Base-by-base conservation (phyloP, 2,329 filamentous ascomycete genomes). In the Neocatenulostroma microsporum region DNA sequence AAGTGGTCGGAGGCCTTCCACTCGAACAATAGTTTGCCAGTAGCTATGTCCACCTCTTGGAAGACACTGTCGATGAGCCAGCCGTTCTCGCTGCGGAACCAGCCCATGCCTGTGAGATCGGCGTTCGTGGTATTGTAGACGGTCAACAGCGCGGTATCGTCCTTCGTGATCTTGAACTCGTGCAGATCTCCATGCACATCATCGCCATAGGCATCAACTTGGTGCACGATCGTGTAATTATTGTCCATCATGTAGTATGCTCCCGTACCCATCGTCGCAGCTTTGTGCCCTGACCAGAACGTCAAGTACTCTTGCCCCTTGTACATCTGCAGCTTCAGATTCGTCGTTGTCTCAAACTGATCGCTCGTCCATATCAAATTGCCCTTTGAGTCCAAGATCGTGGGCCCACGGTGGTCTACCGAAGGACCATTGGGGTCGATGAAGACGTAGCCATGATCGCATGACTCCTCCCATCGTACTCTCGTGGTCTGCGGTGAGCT, bases 61-160 rank as follows among this genome's bases (percentile, higher is more conserved):
- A 69, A 64, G 12, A 63, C 39, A 20, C 58, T 60, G 32, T 70
- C 65, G 42, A 62, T 60, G 8, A 69, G 52, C 50, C 60, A 68
- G n/a, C 62, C 62, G 21, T 58, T 38, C 10, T 38, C 36, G 49
- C 44, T 8, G 21, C 49, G 41, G 19, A 47, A 48, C 40, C 44
- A 41, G 6, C 48, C 46, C 45, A 54, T 52, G 15, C 40, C 36
- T 14, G 45, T 43, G 10, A 57, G 46, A 32, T 53, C 50, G 13
- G 46, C 48, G 21, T 55, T 42, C 6, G 48, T 54, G 9, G 44
- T 45, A 24, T 61, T 57, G 48, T 69, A 70, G 8, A 63, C 62
- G 3, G 64, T 64, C 42, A 70, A 54, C 24, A 72, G 54, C 17
- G 62, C 63, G 1, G 62, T 65, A 25, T 56, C 58, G 12, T 63